Base-by-base conservation (phyloP, 2,329 filamentous ascomycete genomes). In the Ophiostoma populinum region DNA sequence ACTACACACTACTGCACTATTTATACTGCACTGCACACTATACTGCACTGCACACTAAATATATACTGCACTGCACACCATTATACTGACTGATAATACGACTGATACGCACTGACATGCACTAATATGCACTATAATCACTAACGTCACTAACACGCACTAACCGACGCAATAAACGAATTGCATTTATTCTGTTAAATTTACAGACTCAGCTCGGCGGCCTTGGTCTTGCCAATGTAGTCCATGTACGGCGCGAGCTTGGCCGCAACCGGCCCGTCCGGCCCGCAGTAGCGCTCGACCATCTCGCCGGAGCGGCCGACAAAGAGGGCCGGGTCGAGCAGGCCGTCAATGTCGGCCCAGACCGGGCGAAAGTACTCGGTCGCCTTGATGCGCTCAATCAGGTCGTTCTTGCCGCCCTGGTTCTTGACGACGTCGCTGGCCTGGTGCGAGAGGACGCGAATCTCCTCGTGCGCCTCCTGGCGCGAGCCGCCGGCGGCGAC, bases 381-480 rank as follows among this genome's bases (percentile, higher is more conserved):
- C 34, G 57, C 62, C 51, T 70, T 71, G 51, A 94, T 85, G 11
- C 85, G 63, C 42, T 81, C 73, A 11, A 93, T 71, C 3, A 93
- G 63, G 51, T 93, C 83, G 49, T 93, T 93, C 36, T 70, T 59
- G 46, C 75, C 72, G 24, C 81, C 81, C 53, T 45, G 35, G 30
- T 42, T 39, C 39, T 46, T 46, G 32, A 46, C 44, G 7, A 77
- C 72, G 21, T 65, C 62, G 28, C 65, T 69, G 0, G 83, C 81
- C 56, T 92, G 63, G 57, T 85, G 78, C 2, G 70, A 80, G 29
- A 93, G 65, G 2, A 93, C 79, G 7, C 78, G 76, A 48, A 93
- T 86, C 55, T 87, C 61, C 58, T 93, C 85, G 55, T 93, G 85
- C 1, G 81, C 78, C 17, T 86, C 80, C 52, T 92, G 82, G 34